A percentile compares a stretch with the other conserved stretches of the same genome.
Conservation (phyloP, 2,329 filamentous ascomycete genomes). For the Alternaria arborescens region DNA sequence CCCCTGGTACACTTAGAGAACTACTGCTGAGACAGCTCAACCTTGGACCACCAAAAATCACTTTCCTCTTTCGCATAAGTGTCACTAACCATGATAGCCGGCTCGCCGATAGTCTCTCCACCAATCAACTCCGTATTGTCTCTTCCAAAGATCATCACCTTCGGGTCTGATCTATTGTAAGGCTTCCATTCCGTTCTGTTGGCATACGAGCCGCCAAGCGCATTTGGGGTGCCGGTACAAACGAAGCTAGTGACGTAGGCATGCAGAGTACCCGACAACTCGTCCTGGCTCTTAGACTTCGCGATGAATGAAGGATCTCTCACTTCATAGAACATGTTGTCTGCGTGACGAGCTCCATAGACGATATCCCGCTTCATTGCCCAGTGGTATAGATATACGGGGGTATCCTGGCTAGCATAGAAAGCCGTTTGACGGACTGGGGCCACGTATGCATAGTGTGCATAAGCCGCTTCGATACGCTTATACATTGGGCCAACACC, state of each 20-base stretch:
- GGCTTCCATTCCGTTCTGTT: constrained; percentile 32
- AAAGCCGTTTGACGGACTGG: constrained; percentile 69
- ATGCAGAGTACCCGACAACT: constrained; percentile 41
- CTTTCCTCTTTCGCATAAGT: constrained; percentile 60
- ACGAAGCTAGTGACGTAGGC: constrained; percentile 47
- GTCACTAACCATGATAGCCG: constrained; percentile 55
- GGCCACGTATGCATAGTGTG: constrained; percentile 70
- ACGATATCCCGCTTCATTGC: constrained; percentile 58
- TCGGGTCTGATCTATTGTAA: constrained; percentile 20
- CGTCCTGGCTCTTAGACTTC: constrained; percentile 37
- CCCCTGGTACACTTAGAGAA: neutral
- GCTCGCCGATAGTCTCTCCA: constrained; percentile 24
- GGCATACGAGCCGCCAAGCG: constrained; percentile 17
- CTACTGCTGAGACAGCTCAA: constrained; percentile 40
- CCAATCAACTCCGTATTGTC: constrained; percentile 65
- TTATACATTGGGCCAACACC: constrained; percentile 62
- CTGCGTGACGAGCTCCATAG: constrained; percentile 46
- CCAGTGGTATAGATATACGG: constrained; percentile 68
- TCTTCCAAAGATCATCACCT: constrained; percentile 63
- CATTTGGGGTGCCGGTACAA: constrained; percentile 43
- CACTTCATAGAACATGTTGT: constrained; percentile 48
- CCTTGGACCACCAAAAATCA: constrained; percentile 68
- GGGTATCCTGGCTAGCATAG: constrained; percentile 43
- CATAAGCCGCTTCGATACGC: constrained; percentile 68
- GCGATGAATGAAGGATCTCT: constrained; percentile 33